Base-by-base conservation (phyloP, 805 yeast species). In the Hagleromyces aurorensis region DNA sequence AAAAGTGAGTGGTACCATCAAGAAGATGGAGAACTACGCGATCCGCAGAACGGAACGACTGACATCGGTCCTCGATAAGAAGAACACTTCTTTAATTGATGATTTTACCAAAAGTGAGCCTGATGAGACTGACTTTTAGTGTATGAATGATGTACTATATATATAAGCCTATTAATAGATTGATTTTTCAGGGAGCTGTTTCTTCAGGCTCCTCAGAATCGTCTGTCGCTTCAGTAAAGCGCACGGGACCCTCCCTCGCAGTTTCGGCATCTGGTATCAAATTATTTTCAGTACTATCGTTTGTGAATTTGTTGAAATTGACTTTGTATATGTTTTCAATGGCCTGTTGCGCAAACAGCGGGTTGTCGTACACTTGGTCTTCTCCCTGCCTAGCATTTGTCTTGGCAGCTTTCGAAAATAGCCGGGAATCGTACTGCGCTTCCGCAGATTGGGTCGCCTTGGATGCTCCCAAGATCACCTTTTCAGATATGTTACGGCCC, bases 1-100 rank as follows among this genome's bases (percentile, higher is more conserved):
- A 4, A 80, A 78, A 34, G 74, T 83, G 0, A 78, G 94, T 47
- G 97, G 96, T 0, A 85, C 96, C 0, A 86, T 87, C 18, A 78
- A 76, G 50, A 84, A 83, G 48, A 72, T 93, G 40, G 94, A 87
- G 50, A 69, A 75, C 40, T 70, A 65, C 34, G 78, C 86, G 0
- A 73, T 83, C 16, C 65, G 32, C 62, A 72, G 48, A 62, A 43
- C 38, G 30, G 32, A 37, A 13, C 45, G 42, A 26, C 32, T 48
- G 4, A 20, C 44, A 14, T 30, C 41, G 7, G 25, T 42, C 4
- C 26, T 51, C 13, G 32, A 44, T 21, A 30, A 34, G 29, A 23
- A 34, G 12, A 27, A 17, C 16, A 21, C 9, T 16, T 27, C 29
- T 7, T 19, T 22, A n/a, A 23, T 32, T 7, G 40, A 46, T 13